Conservation (phyloP, 495 filamentous ascomycete species). For the Neurospora sp. region DNA sequence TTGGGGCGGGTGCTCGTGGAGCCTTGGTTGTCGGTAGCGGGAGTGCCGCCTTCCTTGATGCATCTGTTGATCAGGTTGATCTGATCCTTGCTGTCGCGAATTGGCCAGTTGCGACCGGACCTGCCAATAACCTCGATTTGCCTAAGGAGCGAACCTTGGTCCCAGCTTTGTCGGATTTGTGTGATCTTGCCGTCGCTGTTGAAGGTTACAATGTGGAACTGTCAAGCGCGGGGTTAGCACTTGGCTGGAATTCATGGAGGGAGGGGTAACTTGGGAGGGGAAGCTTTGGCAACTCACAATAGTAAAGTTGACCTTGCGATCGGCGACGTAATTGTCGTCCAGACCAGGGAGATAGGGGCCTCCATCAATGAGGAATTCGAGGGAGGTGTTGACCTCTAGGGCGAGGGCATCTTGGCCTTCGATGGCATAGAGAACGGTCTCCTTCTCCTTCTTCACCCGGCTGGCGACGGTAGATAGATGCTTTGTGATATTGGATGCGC, state of each 20-base stretch:
- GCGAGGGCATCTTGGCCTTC: conserved; percentile 60
- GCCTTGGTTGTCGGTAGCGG: conserved; percentile 12
- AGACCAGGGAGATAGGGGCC: conserved; percentile 81
- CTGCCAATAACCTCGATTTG: conserved; percentile 88
- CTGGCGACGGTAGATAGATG: conserved; percentile 58
- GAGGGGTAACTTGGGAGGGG: not conserved
- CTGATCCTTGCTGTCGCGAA: conserved; percentile 82
- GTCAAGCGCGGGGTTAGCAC: conserved; percentile 21
- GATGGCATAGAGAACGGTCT: conserved; percentile 61
- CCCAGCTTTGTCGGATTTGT: conserved; percentile 85
- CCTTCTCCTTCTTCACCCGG: conserved; percentile 67
- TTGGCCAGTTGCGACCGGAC: conserved; percentile 84
- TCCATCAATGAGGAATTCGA: conserved; percentile 73
- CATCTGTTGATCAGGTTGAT: conserved; percentile 55
- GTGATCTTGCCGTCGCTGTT: conserved; percentile 63
- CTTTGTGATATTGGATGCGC: conserved; percentile 61
- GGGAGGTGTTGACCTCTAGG: conserved; percentile 67
- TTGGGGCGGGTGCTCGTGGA: conserved; percentile 32
- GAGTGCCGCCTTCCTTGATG: conserved; percentile 26
- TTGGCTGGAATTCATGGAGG: not conserved
- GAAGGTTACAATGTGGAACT: conserved; percentile 90
- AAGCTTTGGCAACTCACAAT: conserved; percentile 51
- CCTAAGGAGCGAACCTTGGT: conserved; percentile 87
- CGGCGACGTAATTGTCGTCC: conserved; percentile 89
- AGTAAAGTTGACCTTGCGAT: conserved; percentile 69